phyloP scores from a whole-genome alignment of 2,329 filamentous ascomycete species.

The Talaromyces sp. region DNA sequence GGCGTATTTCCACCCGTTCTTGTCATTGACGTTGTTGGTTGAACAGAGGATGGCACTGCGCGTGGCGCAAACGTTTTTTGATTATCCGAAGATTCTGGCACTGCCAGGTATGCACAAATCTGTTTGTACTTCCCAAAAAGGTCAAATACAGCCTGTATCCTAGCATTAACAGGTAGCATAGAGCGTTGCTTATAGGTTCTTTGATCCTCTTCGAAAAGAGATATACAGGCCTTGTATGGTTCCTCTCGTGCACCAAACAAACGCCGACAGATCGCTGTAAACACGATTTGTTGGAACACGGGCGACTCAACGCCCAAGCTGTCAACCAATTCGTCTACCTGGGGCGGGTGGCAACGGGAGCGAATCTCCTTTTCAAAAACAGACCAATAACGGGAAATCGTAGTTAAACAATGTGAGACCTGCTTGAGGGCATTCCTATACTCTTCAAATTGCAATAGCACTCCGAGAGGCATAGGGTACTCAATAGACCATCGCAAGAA shows the following conservation, averaged over 20 bases:
- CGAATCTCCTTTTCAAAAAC: constrained; percentile 32
- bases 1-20: neutral
- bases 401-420: constrained; percentile 46
- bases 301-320: constrained; percentile 49
- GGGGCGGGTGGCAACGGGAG: constrained; percentile 49
- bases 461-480: constrained; percentile 44
- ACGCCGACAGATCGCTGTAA: constrained; percentile 35
- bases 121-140: constrained; percentile 22
- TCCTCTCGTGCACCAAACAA: constrained; percentile 20
- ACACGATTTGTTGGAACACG: constrained; percentile 54
- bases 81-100: neutral
- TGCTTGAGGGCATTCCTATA: constrained; percentile 33
- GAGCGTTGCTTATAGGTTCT: constrained; percentile 21
- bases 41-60: neutral
- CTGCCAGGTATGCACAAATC: constrained; percentile 11
- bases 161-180: constrained; percentile 10
- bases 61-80: neutral
- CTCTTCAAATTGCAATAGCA: constrained; percentile 28
- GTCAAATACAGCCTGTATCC: constrained; percentile 19
- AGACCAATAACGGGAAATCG: constrained; percentile 44
- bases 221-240: constrained; percentile 20
- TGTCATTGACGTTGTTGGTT: neutral
- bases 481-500: constrained; percentile 46
- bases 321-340: constrained; percentile 55
- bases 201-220: constrained; percentile 23